A percentile compares a stretch with the other conserved stretches of the same genome.
Conservation (phyloP, 2,329 filamentous ascomycete genomes). For the Fusarium vanettenii region DNA sequence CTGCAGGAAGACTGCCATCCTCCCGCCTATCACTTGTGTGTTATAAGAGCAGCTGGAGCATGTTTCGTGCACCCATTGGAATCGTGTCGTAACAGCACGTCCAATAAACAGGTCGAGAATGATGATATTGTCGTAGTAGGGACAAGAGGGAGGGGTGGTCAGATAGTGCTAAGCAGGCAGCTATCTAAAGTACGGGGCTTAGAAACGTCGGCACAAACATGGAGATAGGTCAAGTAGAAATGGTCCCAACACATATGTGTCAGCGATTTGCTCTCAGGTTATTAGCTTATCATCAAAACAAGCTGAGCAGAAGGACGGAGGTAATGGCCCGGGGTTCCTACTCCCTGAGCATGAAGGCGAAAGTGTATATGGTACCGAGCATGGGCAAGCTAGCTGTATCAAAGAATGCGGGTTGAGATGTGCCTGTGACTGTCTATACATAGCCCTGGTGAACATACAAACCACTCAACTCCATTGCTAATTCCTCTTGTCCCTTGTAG, state of each 20-base stretch:
- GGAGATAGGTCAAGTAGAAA: not conserved
- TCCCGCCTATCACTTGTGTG: not conserved
- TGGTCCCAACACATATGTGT: not conserved
- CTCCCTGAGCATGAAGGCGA: not conserved
- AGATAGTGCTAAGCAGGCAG: not conserved
- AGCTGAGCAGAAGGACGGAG: not conserved
- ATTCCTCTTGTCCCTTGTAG: not conserved
- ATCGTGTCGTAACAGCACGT: not conserved
- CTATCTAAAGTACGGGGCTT: not conserved
- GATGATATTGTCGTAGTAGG: not conserved
- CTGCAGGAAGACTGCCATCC: not conserved
- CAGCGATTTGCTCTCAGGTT: not conserved
- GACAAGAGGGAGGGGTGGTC: not conserved
- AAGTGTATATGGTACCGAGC: not conserved
- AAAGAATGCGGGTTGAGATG: not conserved
- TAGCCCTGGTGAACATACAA: not conserved
- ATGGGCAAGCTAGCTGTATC: not conserved
- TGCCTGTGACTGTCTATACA: not conserved
- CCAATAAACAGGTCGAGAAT: not conserved
- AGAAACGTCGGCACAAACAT: not conserved
- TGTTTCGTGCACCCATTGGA: not conserved
- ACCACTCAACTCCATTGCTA: not conserved
- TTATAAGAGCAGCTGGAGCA: not conserved
- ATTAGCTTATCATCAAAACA: not conserved
- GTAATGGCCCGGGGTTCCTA: not conserved